These are phyloP conservation scores for Cyberlindnera meyerae DNA, from an alignment of 805 yeast species.

Conservation along the genomic window DNA sequence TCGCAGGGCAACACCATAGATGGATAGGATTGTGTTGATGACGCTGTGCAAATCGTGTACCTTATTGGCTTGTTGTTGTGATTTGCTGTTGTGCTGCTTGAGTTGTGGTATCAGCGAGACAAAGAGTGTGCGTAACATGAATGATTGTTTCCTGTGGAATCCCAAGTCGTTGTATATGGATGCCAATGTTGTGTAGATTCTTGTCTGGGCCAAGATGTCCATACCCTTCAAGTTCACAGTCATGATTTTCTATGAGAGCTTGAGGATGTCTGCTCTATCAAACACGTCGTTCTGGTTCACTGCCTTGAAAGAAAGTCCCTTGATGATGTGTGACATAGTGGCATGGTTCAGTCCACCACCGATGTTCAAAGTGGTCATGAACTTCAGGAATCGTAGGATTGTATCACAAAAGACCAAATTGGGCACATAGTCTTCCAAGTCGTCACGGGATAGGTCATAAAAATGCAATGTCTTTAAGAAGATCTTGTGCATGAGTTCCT, in stretches of 20 bases:
- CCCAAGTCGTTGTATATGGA: slow-evolving; percentile 57
- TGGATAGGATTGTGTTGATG: slow-evolving; percentile 43
- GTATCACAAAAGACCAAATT: slow-evolving; percentile 74
- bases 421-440: slow-evolving; percentile 74
- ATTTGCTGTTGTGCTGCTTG: slow-evolving; percentile 1
- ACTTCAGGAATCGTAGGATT: slow-evolving; percentile 55
- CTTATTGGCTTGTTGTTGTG: neutral
- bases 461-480: slow-evolving; percentile 36
- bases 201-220: slow-evolving; percentile 48
- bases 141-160: slow-evolving; percentile 60
- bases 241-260: slow-evolving; percentile 42
- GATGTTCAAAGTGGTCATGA: slow-evolving; percentile 48
- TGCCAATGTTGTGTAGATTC: slow-evolving; percentile 63
- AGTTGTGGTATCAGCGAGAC: slow-evolving; percentile 43
- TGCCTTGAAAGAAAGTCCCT: slow-evolving; percentile 28
- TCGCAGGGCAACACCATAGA: slow-evolving; percentile 48
- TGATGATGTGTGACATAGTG: slow-evolving; percentile 42
- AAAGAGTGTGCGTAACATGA: slow-evolving; percentile 63
- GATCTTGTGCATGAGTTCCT: slow-evolving; percentile 35
- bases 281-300: slow-evolving; percentile 15
- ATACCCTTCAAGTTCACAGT: slow-evolving; percentile 41
- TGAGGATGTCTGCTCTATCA: slow-evolving; percentile 40
- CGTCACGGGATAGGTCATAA: slow-evolving; percentile 48
- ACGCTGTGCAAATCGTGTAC: slow-evolving; percentile 34
- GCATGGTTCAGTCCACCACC: slow-evolving; percentile 43